Conservation (phyloP, 345 rosid species). For the Salix dunnii region DNA sequence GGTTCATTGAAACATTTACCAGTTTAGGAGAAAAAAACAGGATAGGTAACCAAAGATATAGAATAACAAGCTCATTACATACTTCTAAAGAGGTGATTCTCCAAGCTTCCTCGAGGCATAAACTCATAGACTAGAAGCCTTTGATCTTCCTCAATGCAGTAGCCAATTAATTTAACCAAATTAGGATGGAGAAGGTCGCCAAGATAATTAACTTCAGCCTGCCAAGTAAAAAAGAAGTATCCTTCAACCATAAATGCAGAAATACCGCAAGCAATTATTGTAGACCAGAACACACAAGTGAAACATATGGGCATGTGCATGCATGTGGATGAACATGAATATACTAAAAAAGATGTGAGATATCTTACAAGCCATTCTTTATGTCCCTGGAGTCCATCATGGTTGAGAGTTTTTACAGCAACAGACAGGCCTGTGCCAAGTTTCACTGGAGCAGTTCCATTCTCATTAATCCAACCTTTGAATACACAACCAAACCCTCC, state of each 20-base stretch:
- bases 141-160: constrained; percentile 23
- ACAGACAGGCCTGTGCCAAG: constrained; percentile 90
- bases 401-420: constrained; percentile 85
- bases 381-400: constrained; percentile 96
- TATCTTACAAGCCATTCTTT: constrained; percentile 88
- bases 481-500: constrained; percentile 90
- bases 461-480: constrained; percentile 91
- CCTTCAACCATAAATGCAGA: constrained; percentile 2
- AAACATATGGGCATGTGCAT: background rate
- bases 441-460: constrained; percentile 86
- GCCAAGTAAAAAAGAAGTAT: background rate
- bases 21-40: background rate
- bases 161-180: constrained; percentile 22
- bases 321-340: background rate
- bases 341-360: background rate
- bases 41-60: constrained; percentile 5
- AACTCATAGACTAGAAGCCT: constrained; percentile 28
- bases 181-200: constrained; percentile 22
- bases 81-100: constrained; percentile 26
- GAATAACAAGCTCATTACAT: background rate
- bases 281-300: background rate
- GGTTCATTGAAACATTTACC: background rate
- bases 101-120: constrained; percentile 30
- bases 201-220: constrained; percentile 28
- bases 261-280: background rate